Base-by-base conservation (phyloP, 768 basidiomycete genomes). In the Porphyrellus cyaneotinctus region DNA sequence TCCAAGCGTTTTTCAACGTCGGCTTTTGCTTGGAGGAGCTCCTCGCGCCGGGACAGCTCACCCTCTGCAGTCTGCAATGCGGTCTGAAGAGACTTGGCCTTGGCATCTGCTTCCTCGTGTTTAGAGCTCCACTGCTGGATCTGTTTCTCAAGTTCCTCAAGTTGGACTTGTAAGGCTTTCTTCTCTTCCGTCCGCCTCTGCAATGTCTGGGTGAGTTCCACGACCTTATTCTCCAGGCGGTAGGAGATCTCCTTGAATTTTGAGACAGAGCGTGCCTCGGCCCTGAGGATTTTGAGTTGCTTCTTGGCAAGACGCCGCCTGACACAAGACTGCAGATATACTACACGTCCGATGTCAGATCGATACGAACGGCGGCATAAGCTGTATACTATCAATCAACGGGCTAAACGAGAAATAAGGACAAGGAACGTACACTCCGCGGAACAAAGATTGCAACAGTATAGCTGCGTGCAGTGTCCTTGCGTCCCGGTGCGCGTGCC, bases 181-280 rank as follows among this genome's bases (percentile, higher is more conserved):
- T 90, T 93, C 74, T 99, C 95, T 53, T 83, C 81, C 3, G 87
- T 94, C 43, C 95, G 85, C 64, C 80, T 86, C 70, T 97, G 97
- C 13, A 99, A 80, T 15, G 75, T 84, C 68, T 99, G 97, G 0
- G 97, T 98, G 56, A 99, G 87, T 67, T 98, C 95, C 53, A 99
- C 92, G 39, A 99, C 97, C 74, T 98, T 99, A 79, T 98, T 99
- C 75, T 99, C 97, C 51, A 99, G 79, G 60, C 83, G 85, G 66
- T 98, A 98, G 0, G 95, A 97, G 59, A 95, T 97, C 73, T 97
- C 94, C 74, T 97, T 97, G 83, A 95, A 97, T 67, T 94, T 97
- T 60, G 91, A 89, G 26, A 95, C 95, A 2, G 97, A 98, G 47
- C 94, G 91, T 7, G 97, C 97, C 70, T 99, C 97, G 9, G 86